A percentile compares a stretch with the other conserved stretches of the same genome.
Evolutionary conservation across 2,329 filamentous ascomycete species (phyloP).

Genomic region (Pseudomassariella vexata): DNA sequence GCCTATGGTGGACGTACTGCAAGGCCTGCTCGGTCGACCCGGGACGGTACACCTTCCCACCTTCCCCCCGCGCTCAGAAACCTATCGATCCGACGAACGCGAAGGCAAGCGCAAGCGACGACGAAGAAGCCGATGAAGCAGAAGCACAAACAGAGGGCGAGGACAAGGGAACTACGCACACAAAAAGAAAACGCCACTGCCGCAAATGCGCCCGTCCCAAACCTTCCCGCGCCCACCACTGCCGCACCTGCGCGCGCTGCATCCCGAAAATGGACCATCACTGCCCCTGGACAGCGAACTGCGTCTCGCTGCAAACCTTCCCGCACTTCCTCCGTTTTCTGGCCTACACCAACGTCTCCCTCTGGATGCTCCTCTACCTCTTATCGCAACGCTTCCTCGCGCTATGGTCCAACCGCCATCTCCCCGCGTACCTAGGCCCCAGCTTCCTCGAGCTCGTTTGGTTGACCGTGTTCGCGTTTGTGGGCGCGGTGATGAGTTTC

Average conservation of each 20-base stretch:
- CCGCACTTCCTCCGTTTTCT: conserved; percentile 80
- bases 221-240: conserved; percentile 76
- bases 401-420: conserved; percentile 59
- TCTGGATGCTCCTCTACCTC: conserved; percentile 56
- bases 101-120: conserved; percentile 6
- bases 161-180: conserved; percentile 5
- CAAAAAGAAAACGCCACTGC: conserved; percentile 54
- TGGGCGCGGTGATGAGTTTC: conserved; percentile 54
- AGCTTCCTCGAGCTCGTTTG: conserved; percentile 50
- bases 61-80: conserved; percentile 4
- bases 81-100: too few relatives aligned
- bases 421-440: conserved; percentile 72
- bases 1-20: conserved; percentile 67
- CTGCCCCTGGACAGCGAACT: conserved; percentile 80
- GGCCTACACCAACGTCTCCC: conserved; percentile 58
- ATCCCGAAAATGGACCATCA: conserved; percentile 82
- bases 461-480: conserved; percentile 54
- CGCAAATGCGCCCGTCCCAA: conserved; percentile 70
- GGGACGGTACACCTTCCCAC: conserved; percentile 44
- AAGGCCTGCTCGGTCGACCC: conserved; percentile 52
- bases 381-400: conserved; percentile 52
- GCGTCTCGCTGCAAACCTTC: conserved; percentile 75
- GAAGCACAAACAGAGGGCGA: conserved; percentile 1
- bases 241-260: conserved; percentile 67
- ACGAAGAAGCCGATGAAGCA: conserved; percentile 1